Evolutionary conservation across 2,329 filamentous ascomycete species (phyloP).

Genomic region (Alternaria arborescens): DNA sequence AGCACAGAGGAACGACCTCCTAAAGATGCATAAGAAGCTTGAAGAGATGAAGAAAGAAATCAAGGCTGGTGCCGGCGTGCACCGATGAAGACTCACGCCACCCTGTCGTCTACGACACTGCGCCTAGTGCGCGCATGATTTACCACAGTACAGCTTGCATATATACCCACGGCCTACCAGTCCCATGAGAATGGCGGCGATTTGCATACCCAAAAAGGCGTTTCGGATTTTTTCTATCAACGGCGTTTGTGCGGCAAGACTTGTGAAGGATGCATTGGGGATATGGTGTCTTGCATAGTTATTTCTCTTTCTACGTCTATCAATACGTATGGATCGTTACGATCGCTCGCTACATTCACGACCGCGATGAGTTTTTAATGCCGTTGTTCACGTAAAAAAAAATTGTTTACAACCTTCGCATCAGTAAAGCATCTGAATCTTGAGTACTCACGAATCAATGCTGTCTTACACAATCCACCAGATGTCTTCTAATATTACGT

Average conservation of each 20-base stretch:
- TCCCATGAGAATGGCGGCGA: conserved; percentile 19
- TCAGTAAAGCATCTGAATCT: conserved; percentile 5
- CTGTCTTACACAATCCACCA: neutral
- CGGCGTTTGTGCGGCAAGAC: conserved; percentile 15
- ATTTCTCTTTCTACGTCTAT: conserved; percentile 6
- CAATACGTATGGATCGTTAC: conserved; percentile 10
- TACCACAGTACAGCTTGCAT: conserved; percentile 27
- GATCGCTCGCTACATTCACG: conserved; percentile 19
- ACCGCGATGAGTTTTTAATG: conserved; percentile 26
- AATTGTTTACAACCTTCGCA: conserved; percentile 18
- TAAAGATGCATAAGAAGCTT: conserved; percentile 63
- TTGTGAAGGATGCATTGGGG: conserved; percentile 21
- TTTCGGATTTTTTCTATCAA: conserved; percentile 17
- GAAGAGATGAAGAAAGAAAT: conserved; percentile 68
- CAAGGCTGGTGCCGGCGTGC: conserved; percentile 46
- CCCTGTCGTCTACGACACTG: conserved; percentile 9
- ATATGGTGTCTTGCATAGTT: conserved; percentile 20
- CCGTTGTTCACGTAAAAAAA: conserved; percentile 22
- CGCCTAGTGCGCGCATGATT: conserved; percentile 21
- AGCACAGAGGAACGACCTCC: conserved; percentile 62
- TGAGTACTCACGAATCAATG: conserved; percentile 5
- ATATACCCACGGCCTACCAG: conserved; percentile 30
- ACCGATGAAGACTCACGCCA: conserved; percentile 28
- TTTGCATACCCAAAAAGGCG: conserved; percentile 30
- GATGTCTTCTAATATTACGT: neutral